Evolutionary conservation across 148 eudicot genomes (phyloP).

Genomic region (Heliamphora exappendiculata): DNA sequence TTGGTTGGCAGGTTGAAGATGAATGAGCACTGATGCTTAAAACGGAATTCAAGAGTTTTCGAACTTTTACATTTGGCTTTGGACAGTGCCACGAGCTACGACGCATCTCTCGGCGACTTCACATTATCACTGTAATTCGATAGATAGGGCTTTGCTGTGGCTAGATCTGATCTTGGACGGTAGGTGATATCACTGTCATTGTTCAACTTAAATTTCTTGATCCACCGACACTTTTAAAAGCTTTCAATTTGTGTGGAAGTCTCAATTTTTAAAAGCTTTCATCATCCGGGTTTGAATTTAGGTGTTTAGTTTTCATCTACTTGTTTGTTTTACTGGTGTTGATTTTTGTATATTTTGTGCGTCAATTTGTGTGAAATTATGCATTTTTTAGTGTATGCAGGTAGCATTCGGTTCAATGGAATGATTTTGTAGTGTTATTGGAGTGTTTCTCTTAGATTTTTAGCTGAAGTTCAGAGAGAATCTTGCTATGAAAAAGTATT

Average conservation of each 20-base stretch:
- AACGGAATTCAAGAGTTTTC: neutral
- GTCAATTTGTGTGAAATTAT: neutral
- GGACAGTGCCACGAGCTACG: neutral
- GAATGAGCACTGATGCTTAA: neutral
- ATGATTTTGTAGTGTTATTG: neutral
- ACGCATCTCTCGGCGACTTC: neutral
- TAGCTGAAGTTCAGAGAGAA: too few relatives aligned
- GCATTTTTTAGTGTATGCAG: neutral
- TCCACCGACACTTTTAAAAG: conserved; percentile 15
- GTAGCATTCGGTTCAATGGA: neutral
- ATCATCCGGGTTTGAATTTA: too few relatives aligned
- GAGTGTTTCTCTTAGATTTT: neutral
- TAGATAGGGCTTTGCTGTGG: conserved; percentile 10
- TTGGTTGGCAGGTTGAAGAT: neutral
- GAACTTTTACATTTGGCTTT: too few relatives aligned
- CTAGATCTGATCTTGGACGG: conserved; percentile 34
- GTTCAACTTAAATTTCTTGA: neutral
- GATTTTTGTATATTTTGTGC: neutral
- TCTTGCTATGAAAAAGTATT: too few relatives aligned
- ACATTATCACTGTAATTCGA: neutral
- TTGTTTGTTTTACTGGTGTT: neutral
- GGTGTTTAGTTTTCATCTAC: too few relatives aligned
- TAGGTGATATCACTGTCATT: neutral
- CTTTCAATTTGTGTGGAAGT: too few relatives aligned
- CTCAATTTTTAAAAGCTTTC: too few relatives aligned